These are phyloP conservation scores for Candida chauliodis DNA, from an alignment of 805 yeast genomes.

Conservation along the genomic window DNA sequence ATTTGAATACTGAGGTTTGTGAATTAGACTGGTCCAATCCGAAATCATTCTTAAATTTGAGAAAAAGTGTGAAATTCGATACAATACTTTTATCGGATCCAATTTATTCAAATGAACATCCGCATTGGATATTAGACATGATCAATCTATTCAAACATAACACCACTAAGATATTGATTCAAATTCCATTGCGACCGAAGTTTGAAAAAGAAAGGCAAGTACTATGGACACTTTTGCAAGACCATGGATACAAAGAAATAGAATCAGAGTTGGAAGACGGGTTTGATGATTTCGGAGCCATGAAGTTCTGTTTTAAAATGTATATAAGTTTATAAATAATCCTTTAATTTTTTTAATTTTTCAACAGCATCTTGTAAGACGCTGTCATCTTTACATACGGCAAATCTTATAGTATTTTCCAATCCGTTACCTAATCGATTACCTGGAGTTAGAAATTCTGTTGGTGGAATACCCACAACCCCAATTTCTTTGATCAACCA, in stretches of 20 bases:
- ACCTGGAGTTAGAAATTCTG: constrained; percentile 79
- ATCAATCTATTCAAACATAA: constrained; percentile 42
- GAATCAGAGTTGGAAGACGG: constrained; percentile 55
- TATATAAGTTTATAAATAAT: constrained; percentile 40
- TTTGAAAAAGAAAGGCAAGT: constrained; percentile 62
- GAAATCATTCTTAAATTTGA: constrained; percentile 21
- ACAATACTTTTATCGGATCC: constrained; percentile 83
- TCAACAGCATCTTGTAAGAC: constrained; percentile 77
- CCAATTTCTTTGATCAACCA: constrained; percentile 93
- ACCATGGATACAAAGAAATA: constrained; percentile 23
- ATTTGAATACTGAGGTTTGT: constrained; percentile 29
- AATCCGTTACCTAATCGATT: constrained; percentile 62
- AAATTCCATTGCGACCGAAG: constrained; percentile 69
- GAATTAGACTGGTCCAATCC: constrained; percentile 82
- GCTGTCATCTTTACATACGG: constrained; percentile 90
- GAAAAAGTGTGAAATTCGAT: constrained; percentile 39
- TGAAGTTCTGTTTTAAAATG: constrained; percentile 51
- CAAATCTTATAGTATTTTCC: constrained; percentile 85
- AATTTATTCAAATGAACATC: constrained; percentile 79
- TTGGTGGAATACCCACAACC: constrained; percentile 94
- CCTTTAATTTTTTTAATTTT: constrained; percentile 65
- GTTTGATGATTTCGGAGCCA: constrained; percentile 80
- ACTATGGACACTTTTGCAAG: constrained; percentile 54
- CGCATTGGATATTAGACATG: constrained; percentile 65
- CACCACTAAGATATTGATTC: constrained; percentile 50